Percentiles rank a stretch among this genome's conserved stretches.
Evolutionary conservation across 1,284 basidiomycete genomes (phyloP).

Genomic region (Irpex lacteus): DNA sequence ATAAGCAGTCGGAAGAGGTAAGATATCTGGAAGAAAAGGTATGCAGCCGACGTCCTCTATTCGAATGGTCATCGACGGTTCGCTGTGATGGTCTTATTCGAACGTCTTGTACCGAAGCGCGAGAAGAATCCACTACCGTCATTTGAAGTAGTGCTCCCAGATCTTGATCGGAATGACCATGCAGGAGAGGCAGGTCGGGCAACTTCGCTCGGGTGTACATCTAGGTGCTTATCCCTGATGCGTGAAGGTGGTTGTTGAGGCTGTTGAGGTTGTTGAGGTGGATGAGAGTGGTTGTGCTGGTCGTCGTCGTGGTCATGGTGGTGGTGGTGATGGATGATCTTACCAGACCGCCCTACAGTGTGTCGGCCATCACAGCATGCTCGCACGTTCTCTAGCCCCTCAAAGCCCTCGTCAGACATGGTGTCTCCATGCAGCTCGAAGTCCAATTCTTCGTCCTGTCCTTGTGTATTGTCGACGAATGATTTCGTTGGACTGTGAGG

Average conservation of each 20-base stretch:
- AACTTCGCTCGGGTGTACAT: conserved; percentile 45
- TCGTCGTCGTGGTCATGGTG: conserved; percentile 34
- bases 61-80: conserved; percentile 2
- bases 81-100: conserved; percentile 42
- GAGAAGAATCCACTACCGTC: conserved; percentile 64
- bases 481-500: conserved; percentile 68
- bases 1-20: neutral
- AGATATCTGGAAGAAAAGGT: conserved; percentile 5
- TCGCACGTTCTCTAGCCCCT: conserved; percentile 92
- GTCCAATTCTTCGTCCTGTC: conserved; percentile 66
- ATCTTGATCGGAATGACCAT: conserved; percentile 77
- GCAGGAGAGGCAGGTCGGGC: conserved; percentile 69
- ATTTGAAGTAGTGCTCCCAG: conserved; percentile 65
- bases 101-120: conserved; percentile 69
- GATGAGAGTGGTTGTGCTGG: conserved; percentile 41
- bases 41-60: neutral
- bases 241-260: conserved; percentile 19
- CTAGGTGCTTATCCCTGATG: conserved; percentile 39
- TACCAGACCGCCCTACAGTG: conserved; percentile 63
- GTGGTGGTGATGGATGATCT: conserved; percentile 49
- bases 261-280: conserved; percentile 23
- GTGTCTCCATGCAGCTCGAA: conserved; percentile 77
- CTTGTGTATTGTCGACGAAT: conserved; percentile 54
- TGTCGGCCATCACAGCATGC: conserved; percentile 95
- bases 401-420: conserved; percentile 80